phyloP scores from a whole-genome alignment of 2,329 filamentous ascomycete species.

The Cercospora berteroae region DNA sequence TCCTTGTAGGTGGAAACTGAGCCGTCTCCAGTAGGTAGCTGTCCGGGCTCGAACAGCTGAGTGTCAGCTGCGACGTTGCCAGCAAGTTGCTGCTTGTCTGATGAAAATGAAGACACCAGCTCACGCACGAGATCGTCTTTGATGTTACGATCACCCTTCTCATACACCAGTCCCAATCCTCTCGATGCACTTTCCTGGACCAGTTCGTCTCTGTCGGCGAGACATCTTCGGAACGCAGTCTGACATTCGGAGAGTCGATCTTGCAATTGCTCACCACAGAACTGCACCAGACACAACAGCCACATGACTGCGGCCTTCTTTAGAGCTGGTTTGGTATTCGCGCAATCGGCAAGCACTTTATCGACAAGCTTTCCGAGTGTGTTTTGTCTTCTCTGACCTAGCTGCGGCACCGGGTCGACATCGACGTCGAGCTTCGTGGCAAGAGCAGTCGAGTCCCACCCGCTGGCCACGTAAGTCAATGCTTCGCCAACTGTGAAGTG shows the following conservation, averaged over 20 bases:
- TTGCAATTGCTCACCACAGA: conserved; percentile 83
- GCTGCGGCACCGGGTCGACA: conserved; percentile 35
- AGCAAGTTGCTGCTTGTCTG: conserved; percentile 67
- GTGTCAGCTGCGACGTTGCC: conserved; percentile 86
- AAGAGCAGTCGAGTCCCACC: conserved; percentile 81
- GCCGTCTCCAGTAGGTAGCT: conserved; percentile 84
- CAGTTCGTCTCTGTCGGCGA: conserved; percentile 85
- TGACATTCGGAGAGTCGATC: conserved; percentile 74
- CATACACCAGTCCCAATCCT: conserved; percentile 88
- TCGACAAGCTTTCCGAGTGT: conserved; percentile 60
- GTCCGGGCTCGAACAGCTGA: conserved; percentile 87
- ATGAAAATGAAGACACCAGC: conserved; percentile 79
- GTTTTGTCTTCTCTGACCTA: conserved; percentile 39
- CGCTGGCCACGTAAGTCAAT: conserved; percentile 70
- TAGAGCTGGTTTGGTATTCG: conserved; percentile 80
- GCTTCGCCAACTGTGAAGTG: conserved; percentile 92
- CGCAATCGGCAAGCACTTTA: conserved; percentile 73
- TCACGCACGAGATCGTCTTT: conserved; percentile 83
- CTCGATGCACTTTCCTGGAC: conserved; percentile 94
- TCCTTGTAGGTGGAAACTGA: conserved; percentile 96
- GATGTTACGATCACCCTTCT: conserved; percentile 77
- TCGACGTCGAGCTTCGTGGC: conserved; percentile 75
- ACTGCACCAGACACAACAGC: conserved; percentile 87
- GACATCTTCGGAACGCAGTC: conserved; percentile 78
- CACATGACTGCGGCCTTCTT: conserved; percentile 93